A percentile compares a stretch with the other conserved stretches of the same genome.
Conservation (phyloP, 345 rosid species). For the Melaleuca quinquenervia region DNA sequence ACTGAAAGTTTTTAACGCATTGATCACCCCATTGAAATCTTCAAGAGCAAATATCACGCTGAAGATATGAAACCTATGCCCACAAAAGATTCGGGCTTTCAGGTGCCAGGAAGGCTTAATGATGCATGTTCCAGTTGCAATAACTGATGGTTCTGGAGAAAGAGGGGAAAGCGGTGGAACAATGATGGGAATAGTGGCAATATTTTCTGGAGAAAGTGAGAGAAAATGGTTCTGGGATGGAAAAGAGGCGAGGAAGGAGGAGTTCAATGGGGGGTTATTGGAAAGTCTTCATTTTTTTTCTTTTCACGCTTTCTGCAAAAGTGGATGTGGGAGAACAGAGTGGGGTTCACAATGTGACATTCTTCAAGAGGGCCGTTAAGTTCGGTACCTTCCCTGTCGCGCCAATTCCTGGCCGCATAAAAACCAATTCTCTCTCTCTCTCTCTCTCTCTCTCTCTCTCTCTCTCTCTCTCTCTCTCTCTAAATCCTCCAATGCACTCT, state of each 20-base stretch:
- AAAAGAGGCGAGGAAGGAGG: not conserved
- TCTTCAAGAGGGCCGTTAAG: constrained; percentile 33
- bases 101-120: not conserved
- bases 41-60: not conserved
- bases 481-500: not conserved
- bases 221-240: not conserved
- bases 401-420: constrained; percentile 75
- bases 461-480: not conserved
- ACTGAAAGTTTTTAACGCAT: not conserved
- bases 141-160: not conserved
- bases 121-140: not conserved
- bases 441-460: not conserved
- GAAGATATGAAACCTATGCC: not conserved
- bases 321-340: constrained; percentile 16
- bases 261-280: constrained; percentile 4
- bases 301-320: constrained; percentile 4
- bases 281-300: not conserved
- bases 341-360: constrained; percentile 22
- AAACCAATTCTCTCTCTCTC: constrained; percentile 4
- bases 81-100: not conserved
- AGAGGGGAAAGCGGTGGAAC: not conserved
- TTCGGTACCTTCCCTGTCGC: constrained; percentile 71
- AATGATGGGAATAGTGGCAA: not conserved
- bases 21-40: not conserved
- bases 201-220: constrained; percentile 2